Evolutionary conservation across 805 yeast species (phyloP).

Genomic region (Kodamaea jinghongensis): DNA sequence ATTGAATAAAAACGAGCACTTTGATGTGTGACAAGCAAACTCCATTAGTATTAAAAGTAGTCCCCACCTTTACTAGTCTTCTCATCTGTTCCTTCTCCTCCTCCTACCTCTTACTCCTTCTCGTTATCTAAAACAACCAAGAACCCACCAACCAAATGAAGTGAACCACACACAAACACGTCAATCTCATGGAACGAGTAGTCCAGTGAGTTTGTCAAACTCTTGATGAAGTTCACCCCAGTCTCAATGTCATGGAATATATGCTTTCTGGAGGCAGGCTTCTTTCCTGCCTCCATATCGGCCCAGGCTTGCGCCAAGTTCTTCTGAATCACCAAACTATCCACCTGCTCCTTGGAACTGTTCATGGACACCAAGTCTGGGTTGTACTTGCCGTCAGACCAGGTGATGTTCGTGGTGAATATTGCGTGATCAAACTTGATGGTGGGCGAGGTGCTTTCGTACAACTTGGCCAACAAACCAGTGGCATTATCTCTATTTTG

Average conservation of each 20-base stretch:
- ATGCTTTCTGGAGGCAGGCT: constrained; percentile 35
- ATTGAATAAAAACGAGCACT: constrained; percentile 2
- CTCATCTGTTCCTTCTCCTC: background rate
- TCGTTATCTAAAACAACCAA: constrained; percentile 72
- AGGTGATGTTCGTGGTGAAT: constrained; percentile 90
- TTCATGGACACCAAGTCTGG: constrained; percentile 84
- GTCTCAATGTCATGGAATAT: constrained; percentile 76
- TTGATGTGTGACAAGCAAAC: background rate
- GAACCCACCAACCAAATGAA: constrained; percentile 93
- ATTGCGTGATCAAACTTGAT: constrained; percentile 69
- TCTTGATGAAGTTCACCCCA: constrained; percentile 54
- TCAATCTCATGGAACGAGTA: constrained; percentile 39
- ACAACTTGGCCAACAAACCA: constrained; percentile 55
- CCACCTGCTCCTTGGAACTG: constrained; percentile 74
- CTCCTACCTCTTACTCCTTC: constrained; percentile 18
- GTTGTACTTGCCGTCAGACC: constrained; percentile 77
- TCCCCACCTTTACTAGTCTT: background rate
- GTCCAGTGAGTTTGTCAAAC: constrained; percentile 36
- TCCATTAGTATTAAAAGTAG: background rate
- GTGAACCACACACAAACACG: constrained; percentile 90
- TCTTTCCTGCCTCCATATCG: constrained; percentile 36
- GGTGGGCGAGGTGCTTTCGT: constrained; percentile 30
- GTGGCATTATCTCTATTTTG: constrained; percentile 83
- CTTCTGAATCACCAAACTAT: constrained; percentile 77
- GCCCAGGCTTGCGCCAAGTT: constrained; percentile 70